phyloP scores from a whole-genome alignment of 1,284 basidiomycete species.

The Cutaneotrichosporon sp. region DNA sequence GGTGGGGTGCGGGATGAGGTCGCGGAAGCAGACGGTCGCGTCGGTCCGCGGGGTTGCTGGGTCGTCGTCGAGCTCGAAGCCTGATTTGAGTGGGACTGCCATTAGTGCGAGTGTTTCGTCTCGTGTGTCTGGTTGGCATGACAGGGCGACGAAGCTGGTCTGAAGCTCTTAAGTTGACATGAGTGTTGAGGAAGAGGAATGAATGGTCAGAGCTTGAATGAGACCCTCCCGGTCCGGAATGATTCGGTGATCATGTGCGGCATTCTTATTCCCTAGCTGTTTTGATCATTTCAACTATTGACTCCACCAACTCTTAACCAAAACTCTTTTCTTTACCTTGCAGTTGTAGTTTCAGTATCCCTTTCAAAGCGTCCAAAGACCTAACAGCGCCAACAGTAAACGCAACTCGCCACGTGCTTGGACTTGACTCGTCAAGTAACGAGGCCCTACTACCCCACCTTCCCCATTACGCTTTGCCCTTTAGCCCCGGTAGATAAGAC shows the following conservation, averaged over 20 bases:
- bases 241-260: background rate
- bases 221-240: background rate
- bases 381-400: too few species aligned
- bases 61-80: conserved; percentile 38
- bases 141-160: background rate
- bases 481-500: background rate
- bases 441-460: background rate
- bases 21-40: conserved; percentile 44
- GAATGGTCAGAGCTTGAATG: background rate
- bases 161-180: background rate
- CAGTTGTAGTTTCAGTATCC: too few species aligned
- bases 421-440: background rate
- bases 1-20: conserved; percentile 39
- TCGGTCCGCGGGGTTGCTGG: conserved; percentile 38
- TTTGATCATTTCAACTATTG: too few species aligned
- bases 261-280: background rate
- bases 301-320: background rate
- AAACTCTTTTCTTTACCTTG: too few species aligned
- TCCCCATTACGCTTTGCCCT: background rate
- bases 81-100: conserved; percentile 27
- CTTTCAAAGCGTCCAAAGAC: too few species aligned
- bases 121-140: background rate
- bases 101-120: background rate
- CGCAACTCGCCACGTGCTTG: too few species aligned
- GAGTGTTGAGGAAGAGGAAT: too few species aligned